Conservation (phyloP, 2,329 filamentous ascomycete species). For the Alternaria sp. region DNA sequence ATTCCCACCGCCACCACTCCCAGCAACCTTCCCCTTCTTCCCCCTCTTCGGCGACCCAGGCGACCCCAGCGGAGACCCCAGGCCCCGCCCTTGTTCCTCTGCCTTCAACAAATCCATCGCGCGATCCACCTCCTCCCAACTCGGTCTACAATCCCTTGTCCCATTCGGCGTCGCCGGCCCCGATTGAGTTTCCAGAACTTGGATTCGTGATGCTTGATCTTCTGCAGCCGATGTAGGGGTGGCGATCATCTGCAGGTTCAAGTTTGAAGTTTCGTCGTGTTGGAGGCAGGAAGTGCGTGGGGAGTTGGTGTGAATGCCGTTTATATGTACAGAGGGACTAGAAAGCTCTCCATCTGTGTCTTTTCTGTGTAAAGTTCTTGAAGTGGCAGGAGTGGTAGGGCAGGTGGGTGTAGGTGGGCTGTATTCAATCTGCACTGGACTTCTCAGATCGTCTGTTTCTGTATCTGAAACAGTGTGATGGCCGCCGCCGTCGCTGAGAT, state of each 20-base stretch:
- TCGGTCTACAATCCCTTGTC: constrained; percentile 49
- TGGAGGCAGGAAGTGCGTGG: constrained; percentile 1
- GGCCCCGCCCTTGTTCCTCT: constrained; percentile 25
- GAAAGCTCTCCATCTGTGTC: background rate
- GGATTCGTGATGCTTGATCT: constrained; percentile 41
- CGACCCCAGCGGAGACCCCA: background rate
- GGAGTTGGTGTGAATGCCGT: constrained; percentile 19
- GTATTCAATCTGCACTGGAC: constrained; percentile 43
- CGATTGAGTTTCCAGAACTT: constrained; percentile 53
- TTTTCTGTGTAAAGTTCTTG: constrained; percentile 24
- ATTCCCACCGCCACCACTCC: background rate
- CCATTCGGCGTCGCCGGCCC: constrained; percentile 56
- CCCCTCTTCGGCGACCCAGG: background rate
- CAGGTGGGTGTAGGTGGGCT: constrained; percentile 41
- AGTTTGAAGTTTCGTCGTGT: background rate
- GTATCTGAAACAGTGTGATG: constrained; percentile 37
- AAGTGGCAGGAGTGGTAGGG: background rate
- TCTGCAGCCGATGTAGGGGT: constrained; percentile 18
- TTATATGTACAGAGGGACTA: constrained; percentile 2
- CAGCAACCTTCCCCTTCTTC: background rate
- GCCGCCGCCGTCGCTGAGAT: constrained; percentile 19
- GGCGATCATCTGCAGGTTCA: background rate
- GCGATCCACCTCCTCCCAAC: constrained; percentile 51
- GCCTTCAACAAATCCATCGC: constrained; percentile 47
- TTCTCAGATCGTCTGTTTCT: constrained; percentile 46